A percentile compares a stretch with the other conserved stretches of the same genome.
phyloP scores from a whole-genome alignment of 2,329 filamentous ascomycete species.

The Nothomitra cinnamomea region DNA sequence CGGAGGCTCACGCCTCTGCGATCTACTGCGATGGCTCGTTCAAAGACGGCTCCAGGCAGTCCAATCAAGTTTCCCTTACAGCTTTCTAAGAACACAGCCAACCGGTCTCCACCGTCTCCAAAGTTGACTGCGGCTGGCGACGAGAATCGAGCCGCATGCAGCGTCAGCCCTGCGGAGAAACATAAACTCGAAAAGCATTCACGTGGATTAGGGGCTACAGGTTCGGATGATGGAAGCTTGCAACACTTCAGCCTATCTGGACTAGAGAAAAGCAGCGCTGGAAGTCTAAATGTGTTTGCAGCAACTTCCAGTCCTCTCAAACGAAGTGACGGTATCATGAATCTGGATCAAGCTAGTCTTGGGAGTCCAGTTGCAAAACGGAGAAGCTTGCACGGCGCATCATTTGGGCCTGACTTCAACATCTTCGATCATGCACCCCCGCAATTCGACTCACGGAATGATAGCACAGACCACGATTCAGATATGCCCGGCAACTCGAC shows the following conservation, averaged over 20 bases:
- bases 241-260: constrained; percentile 19
- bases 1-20: constrained; percentile 22
- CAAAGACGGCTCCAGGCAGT: constrained; percentile 59
- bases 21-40: constrained; percentile 27
- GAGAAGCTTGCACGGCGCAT: constrained; percentile 67
- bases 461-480: constrained; percentile 29
- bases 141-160: constrained; percentile 24
- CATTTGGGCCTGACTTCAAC: constrained; percentile 46
- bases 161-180: constrained; percentile 5
- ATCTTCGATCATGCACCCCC: constrained; percentile 52
- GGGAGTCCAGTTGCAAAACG: constrained; percentile 84
- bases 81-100: constrained; percentile 53
- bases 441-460: constrained; percentile 29
- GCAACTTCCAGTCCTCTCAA: constrained; percentile 71
- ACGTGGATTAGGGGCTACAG: constrained; percentile 9
- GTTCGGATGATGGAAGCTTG: constrained; percentile 5
- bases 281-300: constrained; percentile 30
- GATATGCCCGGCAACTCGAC: constrained; percentile 28
- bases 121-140: constrained; percentile 27
- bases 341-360: constrained; percentile 58
- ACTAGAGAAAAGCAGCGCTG: constrained; percentile 32
- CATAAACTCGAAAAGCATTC: constrained; percentile 13
- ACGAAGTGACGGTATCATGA: constrained; percentile 80
- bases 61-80: constrained; percentile 64
- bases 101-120: constrained; percentile 38